Evolutionary conservation across 176 grass and related monocot species (phyloP).

Genomic region (Bothriochloa decipiens): DNA sequence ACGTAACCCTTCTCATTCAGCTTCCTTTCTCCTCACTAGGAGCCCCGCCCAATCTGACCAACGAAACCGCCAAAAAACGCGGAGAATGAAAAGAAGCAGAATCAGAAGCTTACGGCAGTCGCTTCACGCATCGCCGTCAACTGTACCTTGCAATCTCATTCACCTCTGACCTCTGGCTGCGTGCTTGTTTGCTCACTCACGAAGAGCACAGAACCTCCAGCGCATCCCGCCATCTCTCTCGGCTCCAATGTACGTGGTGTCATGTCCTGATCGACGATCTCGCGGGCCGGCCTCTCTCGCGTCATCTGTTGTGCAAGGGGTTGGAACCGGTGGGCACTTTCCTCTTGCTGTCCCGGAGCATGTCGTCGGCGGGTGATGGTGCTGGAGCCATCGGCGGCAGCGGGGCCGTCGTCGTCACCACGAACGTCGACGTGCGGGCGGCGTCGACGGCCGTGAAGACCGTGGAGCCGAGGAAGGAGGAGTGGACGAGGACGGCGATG

Average conservation of each 20-base stretch:
- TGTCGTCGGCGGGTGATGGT: constrained; percentile 31
- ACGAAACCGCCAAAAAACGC: neutral
- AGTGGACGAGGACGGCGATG: constrained; percentile 51
- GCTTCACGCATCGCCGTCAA: neutral
- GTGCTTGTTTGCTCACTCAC: neutral
- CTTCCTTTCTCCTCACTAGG: constrained; percentile 41
- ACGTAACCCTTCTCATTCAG: constrained; percentile 32
- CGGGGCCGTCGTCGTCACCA: constrained; percentile 21
- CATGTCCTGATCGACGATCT: neutral
- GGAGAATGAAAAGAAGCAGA: constrained; percentile 43
- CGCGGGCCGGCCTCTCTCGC: neutral
- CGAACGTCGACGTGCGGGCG: constrained; percentile 54
- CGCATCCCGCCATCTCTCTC: neutral
- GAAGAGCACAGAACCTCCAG: neutral
- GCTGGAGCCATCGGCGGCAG: constrained; percentile 32
- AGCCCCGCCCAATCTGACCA: neutral
- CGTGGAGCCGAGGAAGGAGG: constrained; percentile 50
- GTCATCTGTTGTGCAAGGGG: constrained; percentile 74
- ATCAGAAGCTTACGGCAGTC: constrained; percentile 39
- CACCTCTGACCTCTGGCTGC: neutral
- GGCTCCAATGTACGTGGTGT: neutral
- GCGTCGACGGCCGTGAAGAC: constrained; percentile 50
- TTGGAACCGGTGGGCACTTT: constrained; percentile 56
- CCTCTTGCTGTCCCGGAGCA: constrained; percentile 49
- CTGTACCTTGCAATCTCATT: neutral